Percentiles rank a stretch among this genome's conserved stretches.
Conservation (phyloP, 768 basidiomycete species). For the Agaricus subrufescens region DNA sequence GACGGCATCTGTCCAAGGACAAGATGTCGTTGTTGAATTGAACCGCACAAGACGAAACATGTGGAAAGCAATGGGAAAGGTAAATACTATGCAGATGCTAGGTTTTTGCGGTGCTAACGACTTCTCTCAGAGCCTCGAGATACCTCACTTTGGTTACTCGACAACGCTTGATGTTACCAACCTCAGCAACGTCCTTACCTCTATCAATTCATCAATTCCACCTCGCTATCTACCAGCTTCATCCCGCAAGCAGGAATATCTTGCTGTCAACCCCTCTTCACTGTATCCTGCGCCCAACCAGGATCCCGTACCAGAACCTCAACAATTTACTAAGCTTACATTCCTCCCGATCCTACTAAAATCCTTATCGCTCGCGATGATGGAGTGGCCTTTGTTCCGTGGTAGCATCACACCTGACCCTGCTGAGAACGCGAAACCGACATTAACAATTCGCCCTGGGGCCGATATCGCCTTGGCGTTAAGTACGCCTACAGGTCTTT, state of each 20-base stretch:
- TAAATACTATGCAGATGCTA: conserved; percentile 18
- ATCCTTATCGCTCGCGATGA: conserved; percentile 74
- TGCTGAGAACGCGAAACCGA: conserved; percentile 43
- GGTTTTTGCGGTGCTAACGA: not conserved
- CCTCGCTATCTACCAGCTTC: conserved; percentile 35
- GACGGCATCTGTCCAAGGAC: conserved; percentile 13
- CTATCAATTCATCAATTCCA: conserved; percentile 69
- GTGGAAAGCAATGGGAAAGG: conserved; percentile 91
- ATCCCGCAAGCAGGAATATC: conserved; percentile 12
- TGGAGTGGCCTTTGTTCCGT: conserved; percentile 81
- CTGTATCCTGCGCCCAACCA: conserved; percentile 34
- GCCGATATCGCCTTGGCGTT: conserved; percentile 76
- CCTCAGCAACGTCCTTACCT: conserved; percentile 57
- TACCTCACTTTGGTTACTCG: conserved; percentile 85
- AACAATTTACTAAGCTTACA: conserved; percentile 63
- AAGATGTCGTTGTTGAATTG: conserved; percentile 65
- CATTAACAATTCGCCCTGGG: conserved; percentile 65
- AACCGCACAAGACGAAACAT: conserved; percentile 76
- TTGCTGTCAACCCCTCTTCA: conserved; percentile 33
- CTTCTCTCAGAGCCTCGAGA: conserved; percentile 62
- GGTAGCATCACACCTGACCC: conserved; percentile 56
- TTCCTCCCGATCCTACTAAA: conserved; percentile 84
- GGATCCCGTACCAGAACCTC: conserved; percentile 42
- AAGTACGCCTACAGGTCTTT: conserved; percentile 78
- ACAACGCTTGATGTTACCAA: conserved; percentile 72